phyloP scores from a whole-genome alignment of 2,329 filamentous ascomycete genomes.

The Xylariomycetidae sp. region DNA sequence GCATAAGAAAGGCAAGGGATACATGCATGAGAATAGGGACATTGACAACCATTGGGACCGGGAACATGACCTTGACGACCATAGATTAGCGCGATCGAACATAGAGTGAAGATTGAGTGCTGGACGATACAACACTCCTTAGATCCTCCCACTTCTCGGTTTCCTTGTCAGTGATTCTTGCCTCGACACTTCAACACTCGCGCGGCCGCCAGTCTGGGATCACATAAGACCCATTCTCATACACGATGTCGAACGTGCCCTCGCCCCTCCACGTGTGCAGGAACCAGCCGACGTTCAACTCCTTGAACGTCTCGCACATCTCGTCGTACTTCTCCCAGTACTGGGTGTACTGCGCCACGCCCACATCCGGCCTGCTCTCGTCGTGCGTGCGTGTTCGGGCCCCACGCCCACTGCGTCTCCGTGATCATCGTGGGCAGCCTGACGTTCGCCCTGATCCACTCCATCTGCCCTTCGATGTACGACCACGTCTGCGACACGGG shows the following conservation, averaged over 20 bases:
- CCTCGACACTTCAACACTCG: not conserved
- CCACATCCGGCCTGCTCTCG: not conserved
- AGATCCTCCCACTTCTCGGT: too few relatives aligned
- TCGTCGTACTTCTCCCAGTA: constrained; percentile 7
- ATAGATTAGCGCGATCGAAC: too few relatives aligned
- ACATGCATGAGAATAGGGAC: too few relatives aligned
- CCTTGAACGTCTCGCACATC: constrained; percentile 5
- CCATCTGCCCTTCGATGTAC: constrained; percentile 1
- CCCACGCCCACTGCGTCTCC: constrained; percentile 4
- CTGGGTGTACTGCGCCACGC: constrained; percentile 1
- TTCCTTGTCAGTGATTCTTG: too few relatives aligned
- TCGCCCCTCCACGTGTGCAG: constrained; percentile 9
- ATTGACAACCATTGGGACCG: too few relatives aligned
- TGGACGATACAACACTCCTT: too few relatives aligned
- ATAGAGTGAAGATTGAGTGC: too few relatives aligned
- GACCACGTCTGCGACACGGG: not conserved
- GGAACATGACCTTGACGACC: too few relatives aligned
- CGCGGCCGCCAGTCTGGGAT: not conserved
- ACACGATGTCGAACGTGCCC: constrained; percentile 8
- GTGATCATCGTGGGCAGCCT: constrained; percentile 2
- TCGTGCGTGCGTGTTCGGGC: not conserved
- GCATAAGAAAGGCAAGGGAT: too few relatives aligned
- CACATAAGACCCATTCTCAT: constrained; percentile 6
- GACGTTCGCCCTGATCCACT: not conserved
- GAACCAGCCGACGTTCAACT: constrained; percentile 8